These are phyloP conservation scores for Dactylis glomerata DNA, from an alignment of 176 grass and related monocot species.

Conservation along the genomic window DNA sequence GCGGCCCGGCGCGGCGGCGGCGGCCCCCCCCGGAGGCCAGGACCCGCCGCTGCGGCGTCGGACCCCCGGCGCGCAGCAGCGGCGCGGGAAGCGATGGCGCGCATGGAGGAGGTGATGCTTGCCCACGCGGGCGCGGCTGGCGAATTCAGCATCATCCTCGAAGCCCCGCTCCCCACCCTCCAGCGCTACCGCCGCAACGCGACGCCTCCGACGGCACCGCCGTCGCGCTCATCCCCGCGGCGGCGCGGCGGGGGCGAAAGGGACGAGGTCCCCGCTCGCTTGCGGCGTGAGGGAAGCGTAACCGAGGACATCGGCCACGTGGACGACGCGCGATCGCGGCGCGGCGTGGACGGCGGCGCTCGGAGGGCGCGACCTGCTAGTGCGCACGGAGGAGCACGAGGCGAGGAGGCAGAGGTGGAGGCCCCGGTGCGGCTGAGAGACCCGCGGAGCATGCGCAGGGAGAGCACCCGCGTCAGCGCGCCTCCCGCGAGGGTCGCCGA, in stretches of 20 bases:
- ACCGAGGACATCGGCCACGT: neutral
- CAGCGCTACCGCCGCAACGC: conserved; percentile 40
- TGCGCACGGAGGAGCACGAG: neutral
- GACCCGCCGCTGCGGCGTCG: neutral
- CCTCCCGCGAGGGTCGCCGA: neutral
- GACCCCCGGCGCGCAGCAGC: conserved; percentile 29
- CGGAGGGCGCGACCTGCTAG: neutral
- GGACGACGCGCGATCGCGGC: neutral
- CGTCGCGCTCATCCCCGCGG: neutral
- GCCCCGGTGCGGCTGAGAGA: neutral
- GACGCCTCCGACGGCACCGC: neutral
- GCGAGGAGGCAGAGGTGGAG: neutral
- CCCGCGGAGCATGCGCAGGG: conserved; percentile 6
- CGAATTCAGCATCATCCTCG: conserved; percentile 50
- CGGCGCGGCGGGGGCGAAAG: neutral
- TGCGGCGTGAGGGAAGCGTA: conserved; percentile 30
- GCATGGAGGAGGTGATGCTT: conserved; percentile 53
- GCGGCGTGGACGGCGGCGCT: neutral
- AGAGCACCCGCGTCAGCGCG: neutral
- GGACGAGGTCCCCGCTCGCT: conserved; percentile 20
- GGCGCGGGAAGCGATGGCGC: conserved; percentile 39
- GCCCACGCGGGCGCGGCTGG: conserved; percentile 45
- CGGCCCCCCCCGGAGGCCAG: conserved; percentile 1
- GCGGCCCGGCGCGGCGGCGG: conserved; percentile 15
- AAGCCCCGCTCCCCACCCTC: conserved; percentile 37